A percentile compares a stretch with the other conserved stretches of the same genome.
phyloP scores from a whole-genome alignment of 306 rosid genomes.

The Dalbergia cultrata region DNA sequence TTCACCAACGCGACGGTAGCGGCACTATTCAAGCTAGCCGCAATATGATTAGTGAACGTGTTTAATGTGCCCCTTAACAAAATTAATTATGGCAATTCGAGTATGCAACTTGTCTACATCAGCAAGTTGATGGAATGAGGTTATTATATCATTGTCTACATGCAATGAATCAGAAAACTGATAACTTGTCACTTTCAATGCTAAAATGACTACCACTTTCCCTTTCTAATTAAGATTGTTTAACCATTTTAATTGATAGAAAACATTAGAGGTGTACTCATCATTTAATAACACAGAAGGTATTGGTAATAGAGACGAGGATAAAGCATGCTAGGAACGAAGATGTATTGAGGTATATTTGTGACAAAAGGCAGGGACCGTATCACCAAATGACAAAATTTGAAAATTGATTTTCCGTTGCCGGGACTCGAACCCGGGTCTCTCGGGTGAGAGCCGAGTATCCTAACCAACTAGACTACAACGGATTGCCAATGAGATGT shows the following conservation, averaged over 20 bases:
- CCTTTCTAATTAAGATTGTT: not conserved
- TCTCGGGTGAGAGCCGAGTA: constrained; percentile 32
- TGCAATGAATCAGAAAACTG: not conserved
- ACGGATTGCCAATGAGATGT: not conserved
- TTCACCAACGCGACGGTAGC: too few species aligned
- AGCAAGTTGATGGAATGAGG: not conserved
- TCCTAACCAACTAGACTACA: constrained; percentile 25
- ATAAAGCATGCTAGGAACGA: too few species aligned
- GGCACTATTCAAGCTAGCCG: too few species aligned
- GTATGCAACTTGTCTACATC: not conserved
- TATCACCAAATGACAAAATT: not conserved
- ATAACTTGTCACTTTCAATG: not conserved
- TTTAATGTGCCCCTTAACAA: too few species aligned
- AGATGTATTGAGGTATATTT: too few species aligned
- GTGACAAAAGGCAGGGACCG: too few species aligned
- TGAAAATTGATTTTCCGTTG: not conserved
- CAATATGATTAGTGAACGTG: too few species aligned
- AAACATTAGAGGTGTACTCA: not conserved
- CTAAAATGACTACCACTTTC: not conserved
- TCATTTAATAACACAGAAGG: not conserved
- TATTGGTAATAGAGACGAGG: too few species aligned
- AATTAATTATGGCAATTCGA: not conserved
- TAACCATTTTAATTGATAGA: not conserved
- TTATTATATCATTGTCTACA: not conserved
- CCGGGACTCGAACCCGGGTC: constrained; percentile 28